These are phyloP conservation scores for Chrysoporthe austroafricana DNA, from an alignment of 2,329 filamentous ascomycete species.

Conservation along the genomic window DNA sequence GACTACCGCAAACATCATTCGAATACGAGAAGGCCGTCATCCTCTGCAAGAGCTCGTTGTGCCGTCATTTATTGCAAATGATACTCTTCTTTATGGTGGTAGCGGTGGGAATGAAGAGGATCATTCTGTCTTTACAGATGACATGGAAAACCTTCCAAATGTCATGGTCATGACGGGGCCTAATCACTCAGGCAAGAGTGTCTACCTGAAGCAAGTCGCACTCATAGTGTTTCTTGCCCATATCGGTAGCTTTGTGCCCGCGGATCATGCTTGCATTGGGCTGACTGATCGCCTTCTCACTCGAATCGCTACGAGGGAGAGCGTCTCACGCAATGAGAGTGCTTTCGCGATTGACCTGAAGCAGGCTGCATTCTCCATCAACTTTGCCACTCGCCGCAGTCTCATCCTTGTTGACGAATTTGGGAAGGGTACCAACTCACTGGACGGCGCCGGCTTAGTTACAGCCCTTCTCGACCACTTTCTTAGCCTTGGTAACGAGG, in stretches of 20 bases:
- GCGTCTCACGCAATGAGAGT: constrained; percentile 61
- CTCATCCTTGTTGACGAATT: constrained; percentile 94
- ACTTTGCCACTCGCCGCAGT: constrained; percentile 74
- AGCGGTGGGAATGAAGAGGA: constrained; percentile 28
- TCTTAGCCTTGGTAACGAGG: constrained; percentile 46
- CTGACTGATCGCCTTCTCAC: constrained; percentile 93
- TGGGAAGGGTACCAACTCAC: constrained; percentile 64
- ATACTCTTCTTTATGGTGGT: constrained; percentile 71
- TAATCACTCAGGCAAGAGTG: constrained; percentile 95
- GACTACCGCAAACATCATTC: constrained; percentile 69
- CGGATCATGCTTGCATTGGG: constrained; percentile 74
- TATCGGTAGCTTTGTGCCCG: constrained; percentile 89
- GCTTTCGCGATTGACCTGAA: constrained; percentile 80
- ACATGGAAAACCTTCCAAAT: constrained; percentile 51
- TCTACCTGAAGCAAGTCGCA: constrained; percentile 92
- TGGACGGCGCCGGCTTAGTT: constrained; percentile 63
- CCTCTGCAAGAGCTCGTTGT: constrained; percentile 85
- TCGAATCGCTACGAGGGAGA: constrained; percentile 75
- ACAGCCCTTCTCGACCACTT: constrained; percentile 63
- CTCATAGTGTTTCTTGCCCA: constrained; percentile 92
- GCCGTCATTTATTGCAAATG: constrained; percentile 80
- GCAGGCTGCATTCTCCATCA: constrained; percentile 79
- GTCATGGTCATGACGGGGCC: constrained; percentile 87
- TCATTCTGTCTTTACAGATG: constrained; percentile 25
- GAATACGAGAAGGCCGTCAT: constrained; percentile 80